phyloP scores from a whole-genome alignment of 1,139 yeast species.

The Pichiaceae sp. region DNA sequence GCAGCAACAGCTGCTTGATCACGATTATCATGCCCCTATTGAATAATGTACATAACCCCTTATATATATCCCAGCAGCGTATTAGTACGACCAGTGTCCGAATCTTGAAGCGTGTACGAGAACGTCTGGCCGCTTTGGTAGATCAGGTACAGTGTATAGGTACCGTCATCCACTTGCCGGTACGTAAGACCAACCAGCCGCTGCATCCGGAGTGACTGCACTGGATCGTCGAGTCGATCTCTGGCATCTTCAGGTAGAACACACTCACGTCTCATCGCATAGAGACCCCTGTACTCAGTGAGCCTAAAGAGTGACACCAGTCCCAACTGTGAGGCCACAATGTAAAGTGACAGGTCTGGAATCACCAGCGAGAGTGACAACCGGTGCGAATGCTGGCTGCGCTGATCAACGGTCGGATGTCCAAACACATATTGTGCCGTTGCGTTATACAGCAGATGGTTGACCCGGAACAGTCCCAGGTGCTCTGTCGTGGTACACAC shows the following conservation, averaged over 20 bases:
- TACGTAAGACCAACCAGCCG: slow-evolving; percentile 19
- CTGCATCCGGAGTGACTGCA: slow-evolving; percentile 15
- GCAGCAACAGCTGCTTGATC: slow-evolving; percentile 2
- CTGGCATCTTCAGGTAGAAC: slow-evolving; percentile 34
- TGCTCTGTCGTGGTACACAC: slow-evolving; percentile 36
- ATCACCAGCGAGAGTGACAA: slow-evolving; percentile 43
- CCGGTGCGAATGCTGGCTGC: slow-evolving; percentile 38
- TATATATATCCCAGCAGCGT: background rate
- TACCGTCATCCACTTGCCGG: slow-evolving; percentile 6
- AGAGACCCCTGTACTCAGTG: slow-evolving; percentile 47
- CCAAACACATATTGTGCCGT: slow-evolving; percentile 38
- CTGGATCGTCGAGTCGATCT: slow-evolving; percentile 9
- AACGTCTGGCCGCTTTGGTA: slow-evolving; percentile 20
- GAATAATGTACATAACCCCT: background rate
- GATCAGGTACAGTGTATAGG: slow-evolving; percentile 12
- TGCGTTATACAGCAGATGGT: slow-evolving; percentile 43
- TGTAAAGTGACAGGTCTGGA: slow-evolving; percentile 45
- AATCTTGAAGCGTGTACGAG: slow-evolving; percentile 12
- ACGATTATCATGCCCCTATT: background rate
- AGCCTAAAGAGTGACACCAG: slow-evolving; percentile 48
- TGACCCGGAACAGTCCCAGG: slow-evolving; percentile 40
- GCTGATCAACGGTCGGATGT: slow-evolving; percentile 24
- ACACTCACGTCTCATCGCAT: slow-evolving; percentile 55
- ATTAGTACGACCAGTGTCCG: background rate
- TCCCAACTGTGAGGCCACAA: slow-evolving; percentile 54